phyloP scores from a whole-genome alignment of 2,329 filamentous ascomycete genomes.

The Fusarium liriodendri region DNA sequence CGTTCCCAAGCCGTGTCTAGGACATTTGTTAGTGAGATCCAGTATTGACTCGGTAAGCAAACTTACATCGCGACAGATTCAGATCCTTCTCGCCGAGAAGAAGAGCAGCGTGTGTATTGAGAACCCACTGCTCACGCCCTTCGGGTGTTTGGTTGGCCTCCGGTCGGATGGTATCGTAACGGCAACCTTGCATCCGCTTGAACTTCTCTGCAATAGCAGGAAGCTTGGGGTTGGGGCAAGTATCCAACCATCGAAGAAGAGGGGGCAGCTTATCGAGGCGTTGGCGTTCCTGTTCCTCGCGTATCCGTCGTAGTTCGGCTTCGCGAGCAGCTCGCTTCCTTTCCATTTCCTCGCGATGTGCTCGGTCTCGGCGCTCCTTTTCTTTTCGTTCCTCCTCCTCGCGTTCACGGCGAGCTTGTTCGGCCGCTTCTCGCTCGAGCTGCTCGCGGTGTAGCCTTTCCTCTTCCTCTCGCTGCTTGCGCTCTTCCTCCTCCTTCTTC shows the following conservation, averaged over 20 bases:
- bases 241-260: conserved; percentile 70
- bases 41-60: background rate
- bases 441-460: conserved; percentile 58
- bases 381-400: conserved; percentile 66
- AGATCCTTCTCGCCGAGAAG: conserved; percentile 74
- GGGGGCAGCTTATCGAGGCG: conserved; percentile 69
- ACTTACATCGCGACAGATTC: conserved; percentile 68
- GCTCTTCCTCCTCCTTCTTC: conserved; percentile 52
- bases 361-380: conserved; percentile 59
- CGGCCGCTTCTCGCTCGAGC: conserved; percentile 59
- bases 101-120: conserved; percentile 73
- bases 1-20: conserved; percentile 70
- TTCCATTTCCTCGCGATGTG: conserved; percentile 59
- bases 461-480: conserved; percentile 57
- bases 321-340: conserved; percentile 62
- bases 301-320: conserved; percentile 62
- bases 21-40: conserved; percentile 7
- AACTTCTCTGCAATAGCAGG: conserved; percentile 65
- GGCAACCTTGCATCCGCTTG: conserved; percentile 67
- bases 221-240: conserved; percentile 62
- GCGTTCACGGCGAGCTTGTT: conserved; percentile 60
- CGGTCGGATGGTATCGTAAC: conserved; percentile 71
- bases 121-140: conserved; percentile 74
- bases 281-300: conserved; percentile 65
- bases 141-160: conserved; percentile 63